These are phyloP conservation scores for Rhynchospora breviuscula DNA, from an alignment of 176 grass and related monocot species.

Conservation along the genomic window DNA sequence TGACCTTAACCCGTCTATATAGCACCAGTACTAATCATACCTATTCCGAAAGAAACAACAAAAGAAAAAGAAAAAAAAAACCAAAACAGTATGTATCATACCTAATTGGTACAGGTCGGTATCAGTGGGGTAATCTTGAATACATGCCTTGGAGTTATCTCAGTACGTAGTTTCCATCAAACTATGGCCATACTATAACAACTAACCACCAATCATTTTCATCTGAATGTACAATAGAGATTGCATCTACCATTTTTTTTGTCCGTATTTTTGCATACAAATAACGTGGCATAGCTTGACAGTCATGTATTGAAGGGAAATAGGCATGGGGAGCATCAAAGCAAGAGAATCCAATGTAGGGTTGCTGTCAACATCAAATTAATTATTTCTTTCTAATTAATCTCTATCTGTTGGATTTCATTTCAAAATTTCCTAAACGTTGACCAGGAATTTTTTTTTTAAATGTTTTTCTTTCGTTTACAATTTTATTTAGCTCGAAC, in stretches of 20 bases:
- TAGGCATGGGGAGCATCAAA: background rate
- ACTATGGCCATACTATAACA: background rate
- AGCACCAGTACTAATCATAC: too few species aligned
- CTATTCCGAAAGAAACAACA: too few species aligned
- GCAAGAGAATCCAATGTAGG: background rate
- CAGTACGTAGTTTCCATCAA: background rate
- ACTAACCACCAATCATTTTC: background rate
- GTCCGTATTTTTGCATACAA: background rate
- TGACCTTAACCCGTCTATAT: too few species aligned
- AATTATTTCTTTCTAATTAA: background rate
- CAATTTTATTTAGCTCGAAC: background rate
- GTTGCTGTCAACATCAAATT: background rate
- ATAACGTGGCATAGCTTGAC: background rate
- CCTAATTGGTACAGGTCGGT: background rate
- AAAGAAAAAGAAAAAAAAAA: background rate
- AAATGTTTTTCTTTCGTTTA: background rate
- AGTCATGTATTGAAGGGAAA: background rate
- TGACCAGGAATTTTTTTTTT: background rate
- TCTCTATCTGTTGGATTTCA: background rate
- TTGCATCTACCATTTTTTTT: conserved; percentile 6
- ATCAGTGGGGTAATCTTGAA: background rate
- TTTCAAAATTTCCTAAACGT: background rate
- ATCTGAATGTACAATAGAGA: background rate
- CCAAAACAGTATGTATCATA: background rate
- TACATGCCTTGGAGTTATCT: background rate